phyloP scores from a whole-genome alignment of 2,329 filamentous ascomycete species.

The Aspergillus eucalypticola region DNA sequence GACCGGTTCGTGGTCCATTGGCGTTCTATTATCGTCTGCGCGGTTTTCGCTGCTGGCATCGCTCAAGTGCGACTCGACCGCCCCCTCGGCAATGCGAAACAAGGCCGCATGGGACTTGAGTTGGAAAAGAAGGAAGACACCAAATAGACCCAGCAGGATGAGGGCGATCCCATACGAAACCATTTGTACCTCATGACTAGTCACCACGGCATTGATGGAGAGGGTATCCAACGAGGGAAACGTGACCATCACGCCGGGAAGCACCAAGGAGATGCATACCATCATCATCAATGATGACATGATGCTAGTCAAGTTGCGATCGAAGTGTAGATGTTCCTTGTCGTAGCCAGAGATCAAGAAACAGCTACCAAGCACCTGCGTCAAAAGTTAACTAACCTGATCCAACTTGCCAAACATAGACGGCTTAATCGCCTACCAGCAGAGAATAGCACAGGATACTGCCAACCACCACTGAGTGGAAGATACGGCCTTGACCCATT shows the following conservation, averaged over 20 bases:
- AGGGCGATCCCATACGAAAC: conserved; percentile 15
- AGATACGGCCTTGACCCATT: conserved; percentile 70
- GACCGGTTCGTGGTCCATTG: not conserved
- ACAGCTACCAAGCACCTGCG: conserved; percentile 18
- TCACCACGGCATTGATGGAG: not conserved
- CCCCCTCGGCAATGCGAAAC: conserved; percentile 11
- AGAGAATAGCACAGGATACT: conserved; percentile 82
- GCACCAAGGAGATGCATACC: conserved; percentile 19
- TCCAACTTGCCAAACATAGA: not conserved
- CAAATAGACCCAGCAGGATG: conserved; percentile 11
- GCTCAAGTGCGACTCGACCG: not conserved
- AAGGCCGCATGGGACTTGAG: conserved; percentile 19
- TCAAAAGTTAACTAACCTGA: not conserved
- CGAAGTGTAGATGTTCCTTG: conserved; percentile 20
- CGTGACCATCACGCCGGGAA: conserved; percentile 21
- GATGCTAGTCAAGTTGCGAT: conserved; percentile 21
- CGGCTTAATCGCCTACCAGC: conserved; percentile 53
- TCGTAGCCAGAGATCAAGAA: conserved; percentile 19
- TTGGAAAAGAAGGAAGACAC: conserved; percentile 18
- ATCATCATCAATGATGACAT: conserved; percentile 24
- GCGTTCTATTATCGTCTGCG: not conserved
- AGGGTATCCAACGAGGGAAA: conserved; percentile 17
- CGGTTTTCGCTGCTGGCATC: not conserved
- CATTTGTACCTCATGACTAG: conserved; percentile 11
- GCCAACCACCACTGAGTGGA: conserved; percentile 82